Evolutionary conservation across 2,329 filamentous ascomycete species (phyloP), one percentile per base, ranked within the genome.

Genomic region (Verticillium zaregamsianum): DNA sequence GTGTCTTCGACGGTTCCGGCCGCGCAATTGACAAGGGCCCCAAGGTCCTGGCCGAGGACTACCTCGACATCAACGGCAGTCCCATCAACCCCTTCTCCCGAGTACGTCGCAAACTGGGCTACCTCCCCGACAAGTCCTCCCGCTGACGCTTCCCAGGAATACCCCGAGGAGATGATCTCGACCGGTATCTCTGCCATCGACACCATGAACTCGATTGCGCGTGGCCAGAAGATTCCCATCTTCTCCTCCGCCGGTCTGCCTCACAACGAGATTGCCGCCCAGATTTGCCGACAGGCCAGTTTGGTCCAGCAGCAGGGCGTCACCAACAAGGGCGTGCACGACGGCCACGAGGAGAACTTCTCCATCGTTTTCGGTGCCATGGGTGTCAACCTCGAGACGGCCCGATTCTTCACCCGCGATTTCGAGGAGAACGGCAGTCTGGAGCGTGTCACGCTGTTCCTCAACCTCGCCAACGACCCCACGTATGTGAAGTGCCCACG

Each of bases 331-430:
- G 93, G 90, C 67, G 89, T 95, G 31, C 95, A 99, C 74, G 96
- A 99, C 73, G 93, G 89, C 61, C 95, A 99, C 79, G 93, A 97
- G 73, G 95, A 99, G 74, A 99, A 99, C 83, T 99, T 99, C 86
- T 97, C 93, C 64, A 99, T 99, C 72, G 95, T 99, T 62, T 99
- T 99, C 75, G 96, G 92, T 74, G 95, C 95, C 73, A 99, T 99
- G 95, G 95, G 95, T 93, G 95, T 99, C 70, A 99, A 99, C 83
- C 88, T 99, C 89, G 95, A 99, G 77, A 99, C 95, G 35, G 92
- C 91, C 71, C 91, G 95, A 71, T 99, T 99, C 87, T 99, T 99
- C 83, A 98, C 94, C 40, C 87, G 92, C 68, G 95, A 99, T 73
- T 99, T 99, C 73, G 95, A 99, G 79, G 93, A 99, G 86, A 99